Evolutionary conservation across 2,329 filamentous ascomycete species (phyloP).

Genomic region (Phoma sp.): DNA sequence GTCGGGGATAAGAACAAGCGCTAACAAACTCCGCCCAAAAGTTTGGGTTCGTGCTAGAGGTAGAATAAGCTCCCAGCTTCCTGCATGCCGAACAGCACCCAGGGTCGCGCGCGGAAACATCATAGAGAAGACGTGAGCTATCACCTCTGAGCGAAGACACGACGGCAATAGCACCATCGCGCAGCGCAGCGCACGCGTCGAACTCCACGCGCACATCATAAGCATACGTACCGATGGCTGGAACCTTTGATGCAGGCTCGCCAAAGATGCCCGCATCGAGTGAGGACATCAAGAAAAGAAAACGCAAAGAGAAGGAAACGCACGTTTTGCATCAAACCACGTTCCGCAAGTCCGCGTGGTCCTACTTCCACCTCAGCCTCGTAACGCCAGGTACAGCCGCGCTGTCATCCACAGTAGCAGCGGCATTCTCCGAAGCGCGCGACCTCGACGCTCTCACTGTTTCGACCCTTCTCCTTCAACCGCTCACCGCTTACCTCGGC

Average conservation of each 20-base stretch:
- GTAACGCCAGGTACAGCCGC: constrained; percentile 20
- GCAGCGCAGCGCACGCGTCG: not conserved
- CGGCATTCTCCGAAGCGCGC: not conserved
- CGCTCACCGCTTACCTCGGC: constrained; percentile 73
- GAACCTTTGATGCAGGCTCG: not conserved
- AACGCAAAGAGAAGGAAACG: constrained; percentile 22
- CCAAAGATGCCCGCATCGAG: too few species aligned
- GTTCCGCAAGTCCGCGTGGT: constrained; percentile 47
- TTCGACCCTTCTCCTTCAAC: constrained; percentile 66
- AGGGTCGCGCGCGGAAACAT: not conserved
- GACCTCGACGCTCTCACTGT: constrained; percentile 66
- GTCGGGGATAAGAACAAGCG: constrained; percentile 23
- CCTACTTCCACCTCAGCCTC: constrained; percentile 52
- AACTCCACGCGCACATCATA: not conserved
- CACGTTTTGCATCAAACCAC: constrained; percentile 46
- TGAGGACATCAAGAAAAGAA: constrained; percentile 21
- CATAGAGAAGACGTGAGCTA: too few species aligned
- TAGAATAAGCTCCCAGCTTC: constrained; percentile 2
- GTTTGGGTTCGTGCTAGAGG: constrained; percentile 14
- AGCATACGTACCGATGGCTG: constrained; percentile 7
- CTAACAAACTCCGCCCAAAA: constrained; percentile 33
- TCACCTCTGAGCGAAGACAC: not conserved
- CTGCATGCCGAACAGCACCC: not conserved
- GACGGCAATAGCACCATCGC: not conserved
- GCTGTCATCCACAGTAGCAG: constrained; percentile 2